Evolutionary conservation across 805 yeast genomes (phyloP), one percentile per base, ranked within the genome.

Genomic region (Candida nemodendra): DNA sequence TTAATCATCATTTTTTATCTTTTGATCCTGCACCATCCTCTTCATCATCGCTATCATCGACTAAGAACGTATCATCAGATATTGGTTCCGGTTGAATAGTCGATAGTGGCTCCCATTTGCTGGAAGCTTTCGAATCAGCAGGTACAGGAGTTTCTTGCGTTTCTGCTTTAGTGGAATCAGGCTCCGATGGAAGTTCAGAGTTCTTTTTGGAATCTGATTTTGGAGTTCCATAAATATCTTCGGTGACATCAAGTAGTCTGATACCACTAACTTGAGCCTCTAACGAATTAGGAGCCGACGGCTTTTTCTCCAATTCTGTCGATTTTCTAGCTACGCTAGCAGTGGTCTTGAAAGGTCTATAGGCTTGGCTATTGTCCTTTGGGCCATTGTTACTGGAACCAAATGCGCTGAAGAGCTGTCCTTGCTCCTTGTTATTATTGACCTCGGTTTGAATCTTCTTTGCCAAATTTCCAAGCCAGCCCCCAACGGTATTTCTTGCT

Each of bases 391-490:
- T 33, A 30, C 37, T 40, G 17, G 41, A 36, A 18, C 59, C 65
- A 36, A 62, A 49, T 2, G 66, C 67, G 30, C 58, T 53, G 40
- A 61, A 62, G 33, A 62, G 44, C 34, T 51, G 57, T 15, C 40
- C 41, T 40, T 47, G 30, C 50, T 59, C 39, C 47, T 54, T 45
- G 59, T 44, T 28, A 32, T 28, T 30, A 34, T 43, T 42, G 41
- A 39, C 45, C 21, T 53, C 53, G 6, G 51, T 45, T 27, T 53
- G 57, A 18, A 61, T 48, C 51, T 70, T 74, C 65, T 78, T 79
- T 22, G 81, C 72, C 40, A 86, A 55, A 12, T 80, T 85, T 43
- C 76, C 76, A 33, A 86, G 78, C 95, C 96, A 89, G 12, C 79
- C 74, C 44, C 84, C 81, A 41, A 89, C 77, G 38, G 83, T 81